A percentile compares a stretch with the other conserved stretches of the same genome.
Evolutionary conservation across 2,329 filamentous ascomycete genomes (phyloP).

Genomic region (Fusarium nanum): DNA sequence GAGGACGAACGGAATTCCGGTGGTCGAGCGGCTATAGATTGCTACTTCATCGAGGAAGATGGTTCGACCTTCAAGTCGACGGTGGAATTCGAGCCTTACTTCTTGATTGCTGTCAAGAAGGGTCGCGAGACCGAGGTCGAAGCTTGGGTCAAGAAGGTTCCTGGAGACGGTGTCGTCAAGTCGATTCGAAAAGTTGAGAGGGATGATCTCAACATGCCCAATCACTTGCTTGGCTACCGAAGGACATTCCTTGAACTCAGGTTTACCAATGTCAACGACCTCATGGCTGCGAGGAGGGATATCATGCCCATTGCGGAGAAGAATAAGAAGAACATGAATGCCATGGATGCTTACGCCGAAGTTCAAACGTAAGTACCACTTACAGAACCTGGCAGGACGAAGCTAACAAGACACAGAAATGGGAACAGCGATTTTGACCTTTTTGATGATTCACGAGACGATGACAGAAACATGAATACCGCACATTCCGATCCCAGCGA

Average conservation of each 20-base stretch:
- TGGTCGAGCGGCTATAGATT: conserved; percentile 91
- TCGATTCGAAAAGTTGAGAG: conserved; percentile 82
- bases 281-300: conserved; percentile 84
- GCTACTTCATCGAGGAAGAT: conserved; percentile 95
- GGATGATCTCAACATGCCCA: conserved; percentile 94
- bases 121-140: conserved; percentile 93
- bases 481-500: conserved; percentile 89
- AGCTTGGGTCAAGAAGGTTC: conserved; percentile 87
- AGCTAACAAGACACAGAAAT: conserved; percentile 56
- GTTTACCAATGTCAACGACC: conserved; percentile 88
- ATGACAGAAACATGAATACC: conserved; percentile 81
- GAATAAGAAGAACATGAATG: conserved; percentile 95
- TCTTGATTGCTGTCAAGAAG: conserved; percentile 88
- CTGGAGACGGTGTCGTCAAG: conserved; percentile 85
- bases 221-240: conserved; percentile 91
- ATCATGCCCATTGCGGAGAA: conserved; percentile 93
- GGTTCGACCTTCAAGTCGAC: conserved; percentile 94
- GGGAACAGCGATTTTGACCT: conserved; percentile 89
- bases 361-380: conserved; percentile 77
- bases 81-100: conserved; percentile 96
- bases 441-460: conserved; percentile 87
- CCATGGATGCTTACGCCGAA: conserved; percentile 98
- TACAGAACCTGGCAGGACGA: neutral
- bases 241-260: conserved; percentile 87
- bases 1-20: conserved; percentile 86